Base-by-base conservation (phyloP, 176 grass and related monocot species). In the Canna indica region DNA sequence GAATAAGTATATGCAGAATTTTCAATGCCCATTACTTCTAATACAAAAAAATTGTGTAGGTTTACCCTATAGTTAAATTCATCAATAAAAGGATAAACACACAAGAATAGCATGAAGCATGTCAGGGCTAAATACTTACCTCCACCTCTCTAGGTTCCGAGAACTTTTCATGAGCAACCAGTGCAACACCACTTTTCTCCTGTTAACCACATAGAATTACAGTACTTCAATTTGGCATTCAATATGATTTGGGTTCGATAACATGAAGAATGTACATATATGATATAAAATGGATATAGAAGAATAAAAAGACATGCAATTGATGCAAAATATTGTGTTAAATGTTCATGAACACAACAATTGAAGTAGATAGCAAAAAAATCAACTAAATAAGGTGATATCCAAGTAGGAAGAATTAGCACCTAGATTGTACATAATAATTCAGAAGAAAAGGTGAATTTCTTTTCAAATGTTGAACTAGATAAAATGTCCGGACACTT, bases 111-210 rank as follows among this genome's bases (percentile, higher is more conserved):
- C 17, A 56, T n/a, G n/a, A 38, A 38, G 36, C 36, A 38, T 7
- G 29, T 62, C 14, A 62, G 27, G 3, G 17, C 33, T 41, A 58
- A 48, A 83, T 64, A 13, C 62, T 76, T 29, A 91, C 92, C 92
- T 91, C 85, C 68, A 96, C 88, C 78, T 96, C 88, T 81, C 76
- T 86, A 14, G 92, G 92, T 75, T 91, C 83, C 50, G 83, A 33
- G 33, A 88, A 91, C 39, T 91, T 96, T 76, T 88, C 92, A 47
- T 91, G 83, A 28, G 92, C 92, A 79, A 86, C 81, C 59, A 96
- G 85, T 45, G 77, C 72, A 48, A 83, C 92, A 59, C 92, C 81
- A 34, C 88, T 96, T 80, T 96, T 96, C 74, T 86, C 91, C 91
- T 96, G 85, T 64, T 59, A 34, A 73, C 30, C 27, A 62, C 27